Conservation (phyloP, 1,284 basidiomycete species). For the Moesziomyces parantarcticus region DNA sequence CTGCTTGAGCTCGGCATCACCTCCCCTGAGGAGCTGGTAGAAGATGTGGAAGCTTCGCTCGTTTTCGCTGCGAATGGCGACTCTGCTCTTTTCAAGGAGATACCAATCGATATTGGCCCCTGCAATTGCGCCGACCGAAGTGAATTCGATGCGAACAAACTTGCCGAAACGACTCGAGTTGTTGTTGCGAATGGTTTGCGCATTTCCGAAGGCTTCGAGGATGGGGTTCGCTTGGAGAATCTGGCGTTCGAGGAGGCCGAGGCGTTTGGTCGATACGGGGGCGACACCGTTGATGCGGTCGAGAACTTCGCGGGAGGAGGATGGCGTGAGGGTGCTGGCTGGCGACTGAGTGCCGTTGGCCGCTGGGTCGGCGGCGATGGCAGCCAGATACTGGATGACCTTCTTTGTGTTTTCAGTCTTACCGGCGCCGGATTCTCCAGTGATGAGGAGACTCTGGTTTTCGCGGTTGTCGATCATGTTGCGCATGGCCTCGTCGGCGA, state of each 20-base stretch:
- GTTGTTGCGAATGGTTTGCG: constrained; percentile 97
- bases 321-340: constrained; percentile 44
- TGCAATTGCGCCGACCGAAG: constrained; percentile 91
- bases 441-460: constrained; percentile 97
- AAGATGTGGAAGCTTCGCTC: constrained; percentile 98
- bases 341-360: constrained; percentile 34
- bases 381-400: constrained; percentile 98
- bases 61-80: constrained; percentile 69
- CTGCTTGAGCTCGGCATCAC: constrained; percentile 68
- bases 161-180: constrained; percentile 98
- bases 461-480: constrained; percentile 98
- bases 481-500: constrained; percentile 97
- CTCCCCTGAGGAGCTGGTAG: constrained; percentile 77
- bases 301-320: constrained; percentile 54
- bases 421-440: constrained; percentile 98
- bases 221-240: constrained; percentile 98
- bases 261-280: constrained; percentile 62
- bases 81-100: constrained; percentile 94
- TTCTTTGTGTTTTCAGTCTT: constrained; percentile 99
- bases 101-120: constrained; percentile 99
- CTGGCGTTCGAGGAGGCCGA: constrained; percentile 92
- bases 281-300: constrained; percentile 59
- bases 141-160: constrained; percentile 96
- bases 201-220: constrained; percentile 97
- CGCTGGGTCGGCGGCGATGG: constrained; percentile 79